A percentile compares a stretch with the other conserved stretches of the same genome.
phyloP scores from a whole-genome alignment of 2,329 filamentous ascomycete species.

The Neonectria hederae region DNA sequence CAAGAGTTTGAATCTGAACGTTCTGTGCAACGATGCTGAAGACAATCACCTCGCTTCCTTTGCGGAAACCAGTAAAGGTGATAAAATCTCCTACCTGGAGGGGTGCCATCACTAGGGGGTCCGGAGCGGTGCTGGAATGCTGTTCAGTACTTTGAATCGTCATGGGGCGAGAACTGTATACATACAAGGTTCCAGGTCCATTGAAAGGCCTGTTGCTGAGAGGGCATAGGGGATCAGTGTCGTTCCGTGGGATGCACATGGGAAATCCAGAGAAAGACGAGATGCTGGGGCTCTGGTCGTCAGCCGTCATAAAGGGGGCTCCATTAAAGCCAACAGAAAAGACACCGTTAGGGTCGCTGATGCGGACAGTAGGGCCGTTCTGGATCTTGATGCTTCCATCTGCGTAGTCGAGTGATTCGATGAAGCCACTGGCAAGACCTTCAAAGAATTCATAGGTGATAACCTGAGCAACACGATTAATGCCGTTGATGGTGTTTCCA shows the following conservation, averaged over 20 bases:
- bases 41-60: constrained; percentile 45
- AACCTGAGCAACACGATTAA: constrained; percentile 47
- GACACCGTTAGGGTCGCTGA: constrained; percentile 57
- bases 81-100: constrained; percentile 50
- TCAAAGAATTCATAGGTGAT: constrained; percentile 48
- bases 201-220: constrained; percentile 46
- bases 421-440: constrained; percentile 48
- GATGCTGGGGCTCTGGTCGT: constrained; percentile 59
- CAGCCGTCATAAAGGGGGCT: constrained; percentile 56
- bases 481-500: constrained; percentile 49
- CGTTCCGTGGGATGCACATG: constrained; percentile 60
- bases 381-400: constrained; percentile 48
- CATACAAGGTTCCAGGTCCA: constrained; percentile 46
- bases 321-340: constrained; percentile 51
- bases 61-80: constrained; percentile 46
- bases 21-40: constrained; percentile 51
- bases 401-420: constrained; percentile 47
- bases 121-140: constrained; percentile 44
- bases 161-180: not conserved
- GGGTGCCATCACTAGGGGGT: constrained; percentile 49
- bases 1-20: constrained; percentile 47
- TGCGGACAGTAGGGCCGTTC: constrained; percentile 47
- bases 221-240: constrained; percentile 49
- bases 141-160: not conserved
- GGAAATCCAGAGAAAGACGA: constrained; percentile 60